A percentile compares a stretch with the other conserved stretches of the same genome.
Conservation (phyloP, 306 rosid genomes). For the Lathyrus tuberosus region DNA sequence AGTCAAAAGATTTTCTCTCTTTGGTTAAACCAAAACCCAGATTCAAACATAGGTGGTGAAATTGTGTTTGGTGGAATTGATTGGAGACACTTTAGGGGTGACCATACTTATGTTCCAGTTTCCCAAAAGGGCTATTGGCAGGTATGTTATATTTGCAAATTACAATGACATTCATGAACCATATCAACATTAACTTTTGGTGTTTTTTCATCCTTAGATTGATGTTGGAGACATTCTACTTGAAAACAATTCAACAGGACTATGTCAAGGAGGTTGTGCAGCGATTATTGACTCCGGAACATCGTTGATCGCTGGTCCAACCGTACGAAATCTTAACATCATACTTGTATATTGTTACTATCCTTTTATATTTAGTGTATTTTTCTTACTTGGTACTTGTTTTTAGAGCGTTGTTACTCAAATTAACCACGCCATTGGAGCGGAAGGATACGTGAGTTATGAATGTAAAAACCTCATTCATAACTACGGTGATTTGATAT, state of each 20-base stretch:
- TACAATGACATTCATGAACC: background rate
- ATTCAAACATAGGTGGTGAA: constrained; percentile 51
- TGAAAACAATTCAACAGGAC: constrained; percentile 44
- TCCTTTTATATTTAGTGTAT: background rate
- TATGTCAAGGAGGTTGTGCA: constrained; percentile 73
- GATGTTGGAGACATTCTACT: constrained; percentile 36
- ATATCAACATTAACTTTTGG: constrained; percentile 26
- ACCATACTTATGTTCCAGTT: constrained; percentile 86
- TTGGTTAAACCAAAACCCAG: constrained; percentile 49
- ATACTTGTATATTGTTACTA: background rate
- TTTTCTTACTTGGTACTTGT: constrained; percentile 33
- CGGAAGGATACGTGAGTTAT: constrained; percentile 60
- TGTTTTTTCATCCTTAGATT: constrained; percentile 35
- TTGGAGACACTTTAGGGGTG: constrained; percentile 64
- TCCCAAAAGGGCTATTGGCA: constrained; percentile 86
- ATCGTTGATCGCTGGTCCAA: constrained; percentile 84
- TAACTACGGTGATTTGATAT: constrained; percentile 58
- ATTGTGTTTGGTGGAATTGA: constrained; percentile 57
- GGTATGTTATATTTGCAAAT: constrained; percentile 44
- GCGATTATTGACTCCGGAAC: constrained; percentile 92
- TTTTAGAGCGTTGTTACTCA: constrained; percentile 63
- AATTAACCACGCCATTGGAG: constrained; percentile 82
- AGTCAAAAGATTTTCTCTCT: constrained; percentile 45
- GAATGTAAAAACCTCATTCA: constrained; percentile 68
- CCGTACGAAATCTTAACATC: constrained; percentile 46